Percentiles rank a stretch among this genome's conserved stretches.
phyloP scores from a whole-genome alignment of 495 filamentous ascomycete genomes.

The Neurospora sp. region DNA sequence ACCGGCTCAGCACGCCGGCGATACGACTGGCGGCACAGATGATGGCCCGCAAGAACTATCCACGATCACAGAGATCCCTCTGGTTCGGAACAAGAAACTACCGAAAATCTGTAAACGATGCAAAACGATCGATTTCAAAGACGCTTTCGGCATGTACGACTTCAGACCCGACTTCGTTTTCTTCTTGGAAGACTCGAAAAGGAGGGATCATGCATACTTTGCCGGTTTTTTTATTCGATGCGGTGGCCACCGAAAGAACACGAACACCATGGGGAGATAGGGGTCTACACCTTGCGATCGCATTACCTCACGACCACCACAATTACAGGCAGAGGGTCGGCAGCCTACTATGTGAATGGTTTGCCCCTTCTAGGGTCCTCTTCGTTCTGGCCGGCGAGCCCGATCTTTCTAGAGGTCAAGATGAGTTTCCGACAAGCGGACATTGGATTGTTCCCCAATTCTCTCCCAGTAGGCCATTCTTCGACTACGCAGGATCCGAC shows the following conservation, averaged over 20 bases:
- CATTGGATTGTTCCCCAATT: neutral
- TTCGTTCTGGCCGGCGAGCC: too few species aligned
- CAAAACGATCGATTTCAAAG: too few species aligned
- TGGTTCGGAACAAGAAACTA: too few species aligned
- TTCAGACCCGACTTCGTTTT: too few species aligned
- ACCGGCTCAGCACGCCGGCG: too few species aligned
- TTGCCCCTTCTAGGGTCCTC: neutral
- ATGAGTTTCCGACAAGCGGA: too few species aligned
- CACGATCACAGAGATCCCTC: too few species aligned
- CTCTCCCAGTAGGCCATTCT: neutral
- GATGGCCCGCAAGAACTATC: too few species aligned
- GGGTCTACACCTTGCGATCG: neutral
- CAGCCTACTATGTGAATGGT: neutral
- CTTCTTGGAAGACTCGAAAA: neutral
- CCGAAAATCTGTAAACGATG: too few species aligned
- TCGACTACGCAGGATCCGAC: neutral
- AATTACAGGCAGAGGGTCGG: fast-evolving
- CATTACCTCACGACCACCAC: fast-evolving
- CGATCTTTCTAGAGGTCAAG: too few species aligned
- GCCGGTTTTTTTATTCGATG: neutral
- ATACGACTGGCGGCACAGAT: too few species aligned
- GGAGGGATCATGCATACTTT: neutral
- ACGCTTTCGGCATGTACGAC: too few species aligned
- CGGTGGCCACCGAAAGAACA: neutral
- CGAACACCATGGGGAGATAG: neutral